These are phyloP conservation scores for Capsicum baccatum DNA, from an alignment of 257 asterid genomes.

Conservation along the genomic window DNA sequence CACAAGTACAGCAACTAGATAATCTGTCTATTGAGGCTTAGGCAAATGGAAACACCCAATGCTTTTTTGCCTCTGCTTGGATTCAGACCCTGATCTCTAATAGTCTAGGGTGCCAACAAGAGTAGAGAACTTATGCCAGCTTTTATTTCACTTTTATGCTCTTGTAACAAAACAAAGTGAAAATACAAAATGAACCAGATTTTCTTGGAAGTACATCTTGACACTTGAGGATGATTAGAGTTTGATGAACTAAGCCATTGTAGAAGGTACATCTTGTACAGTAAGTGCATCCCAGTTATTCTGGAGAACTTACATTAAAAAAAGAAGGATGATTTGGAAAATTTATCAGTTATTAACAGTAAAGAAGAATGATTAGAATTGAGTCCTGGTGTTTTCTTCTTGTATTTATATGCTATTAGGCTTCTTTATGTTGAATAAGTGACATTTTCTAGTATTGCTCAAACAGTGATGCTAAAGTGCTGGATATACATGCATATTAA, in stretches of 20 bases:
- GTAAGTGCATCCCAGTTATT: background rate
- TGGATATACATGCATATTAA: background rate
- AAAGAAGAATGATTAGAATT: background rate
- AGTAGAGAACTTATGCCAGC: background rate
- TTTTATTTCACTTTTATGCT: background rate
- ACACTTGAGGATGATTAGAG: background rate
- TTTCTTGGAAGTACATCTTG: background rate
- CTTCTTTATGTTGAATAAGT: background rate
- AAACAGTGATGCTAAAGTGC: slow-evolving; percentile 18
- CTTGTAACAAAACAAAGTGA: background rate
- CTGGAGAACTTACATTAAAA: background rate
- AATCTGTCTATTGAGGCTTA: background rate
- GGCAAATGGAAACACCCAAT: background rate
- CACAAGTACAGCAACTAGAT: background rate
- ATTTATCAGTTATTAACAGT: background rate
- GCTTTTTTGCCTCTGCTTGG: background rate
- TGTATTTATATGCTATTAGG: background rate
- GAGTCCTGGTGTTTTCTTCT: background rate
- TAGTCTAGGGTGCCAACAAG: background rate
- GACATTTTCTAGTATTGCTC: background rate
- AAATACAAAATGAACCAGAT: background rate
- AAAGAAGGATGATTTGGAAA: background rate
- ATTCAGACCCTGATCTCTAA: background rate
- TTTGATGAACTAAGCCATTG: background rate
- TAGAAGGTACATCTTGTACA: background rate